Evolutionary conservation across 495 filamentous ascomycete species (phyloP).

Genomic region (Beverwykella pulmonaria): DNA sequence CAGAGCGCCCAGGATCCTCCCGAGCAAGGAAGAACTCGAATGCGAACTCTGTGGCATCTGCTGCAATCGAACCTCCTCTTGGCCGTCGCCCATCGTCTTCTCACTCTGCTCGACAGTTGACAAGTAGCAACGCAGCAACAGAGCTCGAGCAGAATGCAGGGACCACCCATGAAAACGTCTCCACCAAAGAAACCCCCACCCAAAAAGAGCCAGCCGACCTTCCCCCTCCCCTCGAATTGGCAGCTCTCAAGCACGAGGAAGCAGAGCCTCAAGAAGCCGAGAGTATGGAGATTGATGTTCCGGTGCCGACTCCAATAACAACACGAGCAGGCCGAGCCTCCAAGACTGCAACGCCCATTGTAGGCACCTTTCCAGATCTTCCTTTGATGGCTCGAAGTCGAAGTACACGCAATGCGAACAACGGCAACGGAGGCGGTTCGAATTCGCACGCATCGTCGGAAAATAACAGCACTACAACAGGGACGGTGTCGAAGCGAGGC

Average conservation of each 20-base stretch:
- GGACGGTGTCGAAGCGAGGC: constrained; percentile 21
- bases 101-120: constrained; percentile 33
- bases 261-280: constrained; percentile 25
- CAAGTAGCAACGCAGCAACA: constrained; percentile 30
- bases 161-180: constrained; percentile 12
- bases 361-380: constrained; percentile 34
- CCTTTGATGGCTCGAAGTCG: constrained; percentile 36
- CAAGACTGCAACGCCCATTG: constrained; percentile 41
- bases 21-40: constrained; percentile 38
- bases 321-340: constrained; percentile 35
- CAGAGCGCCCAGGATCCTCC: constrained; percentile 36
- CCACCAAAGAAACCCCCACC: constrained; percentile 22
- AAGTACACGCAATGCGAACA: constrained; percentile 35
- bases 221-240: constrained; percentile 5
- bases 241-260: constrained; percentile 39
- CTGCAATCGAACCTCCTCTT: constrained; percentile 57
- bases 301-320: constrained; percentile 25
- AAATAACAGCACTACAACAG: constrained; percentile 31
- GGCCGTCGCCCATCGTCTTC: constrained; percentile 54
- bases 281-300: constrained; percentile 23
- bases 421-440: constrained; percentile 20
- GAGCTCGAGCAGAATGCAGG: constrained; percentile 35
- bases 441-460: constrained; percentile 33
- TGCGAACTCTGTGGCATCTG: constrained; percentile 34
- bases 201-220: constrained; percentile 43